phyloP scores from a whole-genome alignment of 495 filamentous ascomycete genomes.

The Annulohypoxylon nitens region DNA sequence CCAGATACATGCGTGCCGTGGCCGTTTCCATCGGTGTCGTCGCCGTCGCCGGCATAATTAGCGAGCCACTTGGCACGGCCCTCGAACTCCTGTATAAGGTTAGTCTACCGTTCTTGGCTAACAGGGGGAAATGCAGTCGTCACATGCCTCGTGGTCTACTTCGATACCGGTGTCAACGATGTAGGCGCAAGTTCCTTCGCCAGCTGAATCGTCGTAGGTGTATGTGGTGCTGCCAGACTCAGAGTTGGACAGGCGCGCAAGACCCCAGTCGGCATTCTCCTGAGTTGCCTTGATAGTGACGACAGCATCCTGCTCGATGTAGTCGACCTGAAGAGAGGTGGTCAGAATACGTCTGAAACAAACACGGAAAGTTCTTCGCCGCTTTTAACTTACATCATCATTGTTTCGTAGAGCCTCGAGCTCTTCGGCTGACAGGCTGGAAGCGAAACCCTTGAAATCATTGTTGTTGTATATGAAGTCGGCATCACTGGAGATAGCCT shows the following conservation, averaged over 20 bases:
- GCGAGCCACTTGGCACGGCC: constrained; percentile 65
- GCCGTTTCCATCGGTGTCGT: constrained; percentile 57
- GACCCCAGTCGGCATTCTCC: constrained; percentile 65
- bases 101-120: constrained; percentile 47
- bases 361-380: background rate
- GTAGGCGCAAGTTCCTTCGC: constrained; percentile 70
- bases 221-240: constrained; percentile 60
- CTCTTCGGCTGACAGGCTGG: constrained; percentile 51
- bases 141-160: constrained; percentile 66
- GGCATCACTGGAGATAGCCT: constrained; percentile 51
- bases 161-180: constrained; percentile 73
- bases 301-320: constrained; percentile 65
- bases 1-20: constrained; percentile 76
- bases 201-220: constrained; percentile 68
- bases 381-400: constrained; percentile 51
- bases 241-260: constrained; percentile 65
- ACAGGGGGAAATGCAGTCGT: constrained; percentile 58
- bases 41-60: constrained; percentile 52
- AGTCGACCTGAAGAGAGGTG: constrained; percentile 56
- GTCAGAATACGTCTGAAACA: constrained; percentile 12
- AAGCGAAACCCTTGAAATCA: constrained; percentile 62
- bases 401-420: constrained; percentile 58
- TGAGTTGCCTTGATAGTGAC: constrained; percentile 61
- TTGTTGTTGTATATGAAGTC: constrained; percentile 57
- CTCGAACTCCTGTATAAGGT: constrained; percentile 61